Conservation (phyloP, 129 eudicot genomes). For the carrot (Daucus carota) region DNA sequence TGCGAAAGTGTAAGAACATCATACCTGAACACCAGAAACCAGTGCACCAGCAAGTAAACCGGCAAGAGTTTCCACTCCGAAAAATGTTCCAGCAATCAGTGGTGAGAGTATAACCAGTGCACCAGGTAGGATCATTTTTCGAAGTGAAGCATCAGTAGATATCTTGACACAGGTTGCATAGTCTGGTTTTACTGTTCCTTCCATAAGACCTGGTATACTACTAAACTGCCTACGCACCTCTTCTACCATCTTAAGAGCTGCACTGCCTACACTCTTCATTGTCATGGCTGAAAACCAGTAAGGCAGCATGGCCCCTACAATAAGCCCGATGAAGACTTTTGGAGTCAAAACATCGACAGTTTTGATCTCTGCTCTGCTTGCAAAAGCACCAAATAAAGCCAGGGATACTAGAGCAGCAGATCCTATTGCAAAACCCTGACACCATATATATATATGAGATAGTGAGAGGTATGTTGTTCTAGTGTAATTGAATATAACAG, state of each 20-base stretch:
- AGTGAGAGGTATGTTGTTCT: background rate
- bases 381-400: constrained; percentile 47
- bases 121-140: constrained; percentile 50
- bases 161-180: constrained; percentile 45
- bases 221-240: constrained; percentile 46
- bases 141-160: constrained; percentile 51
- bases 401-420: constrained; percentile 46
- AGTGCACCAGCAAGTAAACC: constrained; percentile 48
- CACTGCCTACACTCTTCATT: constrained; percentile 49
- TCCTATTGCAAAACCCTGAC: constrained; percentile 46
- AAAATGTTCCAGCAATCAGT: constrained; percentile 41
- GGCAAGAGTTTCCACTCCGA: constrained; percentile 51
- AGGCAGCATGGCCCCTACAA: constrained; percentile 46
- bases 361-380: constrained; percentile 36
- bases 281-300: constrained; percentile 56
- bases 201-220: constrained; percentile 42
- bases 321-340: constrained; percentile 37
- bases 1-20: background rate
- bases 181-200: constrained; percentile 40
- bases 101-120: constrained; percentile 46
- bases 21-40: constrained; percentile 54
- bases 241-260: constrained; percentile 47
- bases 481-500: background rate
- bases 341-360: constrained; percentile 36
- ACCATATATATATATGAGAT: background rate